Conservation (phyloP, 441 rosid genomes). For the Raphanus hybrid region DNA sequence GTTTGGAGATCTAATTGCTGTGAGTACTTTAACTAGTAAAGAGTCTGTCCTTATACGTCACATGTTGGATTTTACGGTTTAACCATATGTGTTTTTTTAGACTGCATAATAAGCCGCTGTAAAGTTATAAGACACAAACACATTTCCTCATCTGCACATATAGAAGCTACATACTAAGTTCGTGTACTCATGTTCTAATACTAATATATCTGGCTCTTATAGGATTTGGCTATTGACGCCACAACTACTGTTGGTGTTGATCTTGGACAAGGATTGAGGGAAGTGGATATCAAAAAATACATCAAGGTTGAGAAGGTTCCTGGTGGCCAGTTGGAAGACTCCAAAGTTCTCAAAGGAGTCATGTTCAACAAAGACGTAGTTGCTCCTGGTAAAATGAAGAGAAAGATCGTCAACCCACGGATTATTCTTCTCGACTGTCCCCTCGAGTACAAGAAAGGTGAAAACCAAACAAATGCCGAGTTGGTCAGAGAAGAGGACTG, state of each 20-base stretch:
- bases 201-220: constrained; percentile 17
- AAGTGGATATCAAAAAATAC: constrained; percentile 91
- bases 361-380: constrained; percentile 94
- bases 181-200: constrained; percentile 10
- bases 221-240: constrained; percentile 97
- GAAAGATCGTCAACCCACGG: constrained; percentile 85
- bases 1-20: constrained; percentile 90
- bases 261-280: constrained; percentile 90
- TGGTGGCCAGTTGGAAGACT: constrained; percentile 94
- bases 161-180: background rate
- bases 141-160: constrained; percentile 10
- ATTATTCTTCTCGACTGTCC: constrained; percentile 90
- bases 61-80: background rate
- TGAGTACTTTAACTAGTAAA: constrained; percentile 42
- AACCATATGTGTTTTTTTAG: background rate
- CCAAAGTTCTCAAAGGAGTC: constrained; percentile 88
- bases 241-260: constrained; percentile 82
- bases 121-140: background rate
- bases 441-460: constrained; percentile 96
- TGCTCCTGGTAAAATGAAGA: constrained; percentile 94
- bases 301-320: constrained; percentile 95
- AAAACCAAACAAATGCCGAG: constrained; percentile 96
- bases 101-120: background rate
- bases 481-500: constrained; percentile 93
- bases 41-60: background rate